Conservation (phyloP, 768 basidiomycete genomes). For the Mycena rosella region DNA sequence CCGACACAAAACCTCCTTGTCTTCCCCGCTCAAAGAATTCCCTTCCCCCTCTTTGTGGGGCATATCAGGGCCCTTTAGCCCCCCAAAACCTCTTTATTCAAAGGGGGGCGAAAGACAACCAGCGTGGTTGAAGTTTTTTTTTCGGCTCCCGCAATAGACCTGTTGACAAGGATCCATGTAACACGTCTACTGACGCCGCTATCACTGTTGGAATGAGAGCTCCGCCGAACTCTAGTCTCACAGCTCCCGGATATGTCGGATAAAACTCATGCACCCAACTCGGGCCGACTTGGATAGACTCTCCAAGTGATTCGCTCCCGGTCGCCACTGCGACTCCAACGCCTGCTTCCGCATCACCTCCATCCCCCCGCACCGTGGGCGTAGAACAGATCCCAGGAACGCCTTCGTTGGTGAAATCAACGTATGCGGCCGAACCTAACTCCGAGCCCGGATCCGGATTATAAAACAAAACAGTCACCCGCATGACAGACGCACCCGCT, state of each 20-base stretch:
- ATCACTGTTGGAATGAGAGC: neutral
- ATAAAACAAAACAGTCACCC: no score
- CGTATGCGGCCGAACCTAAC: neutral
- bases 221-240: neutral
- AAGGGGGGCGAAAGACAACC: neutral
- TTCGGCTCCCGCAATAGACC: neutral
- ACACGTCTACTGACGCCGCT: constrained; percentile 2
- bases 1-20: constrained; percentile 23
- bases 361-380: neutral
- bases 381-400: constrained; percentile 14
- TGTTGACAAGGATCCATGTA: constrained; percentile 19
- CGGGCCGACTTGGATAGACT: no score
- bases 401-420: constrained; percentile 6
- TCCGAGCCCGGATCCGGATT: neutral
- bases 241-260: constrained; percentile 15
- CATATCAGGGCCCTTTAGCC: neutral
- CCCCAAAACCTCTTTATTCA: neutral
- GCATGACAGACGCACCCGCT: no score
- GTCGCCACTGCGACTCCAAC: neutral
- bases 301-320: neutral
- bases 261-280: neutral
- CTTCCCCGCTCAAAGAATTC: neutral
- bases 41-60: neutral
- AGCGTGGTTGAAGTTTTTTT: constrained; percentile 14
- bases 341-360: neutral